Conservation (phyloP, 2,329 filamentous ascomycete species). For the Colletotrichum musicola region DNA sequence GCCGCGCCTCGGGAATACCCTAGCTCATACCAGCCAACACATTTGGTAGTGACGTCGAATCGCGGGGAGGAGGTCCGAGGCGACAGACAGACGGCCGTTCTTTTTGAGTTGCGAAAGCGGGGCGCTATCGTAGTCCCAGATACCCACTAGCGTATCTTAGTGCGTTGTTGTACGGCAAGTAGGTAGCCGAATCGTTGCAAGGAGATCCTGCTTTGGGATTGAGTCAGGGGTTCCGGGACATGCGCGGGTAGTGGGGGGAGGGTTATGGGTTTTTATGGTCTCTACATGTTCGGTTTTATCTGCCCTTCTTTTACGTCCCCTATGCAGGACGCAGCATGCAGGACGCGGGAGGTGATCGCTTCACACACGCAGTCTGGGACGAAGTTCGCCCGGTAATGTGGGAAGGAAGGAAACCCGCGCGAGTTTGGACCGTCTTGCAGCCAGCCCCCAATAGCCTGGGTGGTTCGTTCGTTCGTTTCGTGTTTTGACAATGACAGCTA, state of each 20-base stretch:
- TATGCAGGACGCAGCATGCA: not conserved
- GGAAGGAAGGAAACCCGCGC: too few relatives aligned
- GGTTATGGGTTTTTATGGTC: not conserved
- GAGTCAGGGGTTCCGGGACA: not conserved
- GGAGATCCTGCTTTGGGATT: not conserved
- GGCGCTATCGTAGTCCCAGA: too few relatives aligned
- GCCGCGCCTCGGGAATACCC: not conserved
- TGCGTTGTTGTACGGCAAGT: too few relatives aligned
- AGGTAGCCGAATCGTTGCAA: not conserved
- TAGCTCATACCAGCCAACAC: not conserved
- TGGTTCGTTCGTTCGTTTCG: not conserved
- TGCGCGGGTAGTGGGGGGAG: not conserved
- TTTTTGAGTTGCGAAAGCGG: not conserved
- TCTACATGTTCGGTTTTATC: not conserved
- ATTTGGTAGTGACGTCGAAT: slow-evolving; percentile 1
- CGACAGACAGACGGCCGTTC: too few relatives aligned
- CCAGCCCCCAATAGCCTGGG: too few relatives aligned
- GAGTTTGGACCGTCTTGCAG: not conserved
- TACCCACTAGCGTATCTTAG: too few relatives aligned
- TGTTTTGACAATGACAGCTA: not conserved
- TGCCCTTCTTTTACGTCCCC: not conserved
- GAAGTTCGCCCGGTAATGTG: too few relatives aligned
- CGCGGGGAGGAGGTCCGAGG: not conserved
- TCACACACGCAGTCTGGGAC: too few relatives aligned
- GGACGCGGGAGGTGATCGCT: not conserved